Evolutionary conservation across 352 stramenopile genomes (phyloP), one percentile per base, ranked within the genome.

Genomic region (Phytophthora tentaculata): DNA sequence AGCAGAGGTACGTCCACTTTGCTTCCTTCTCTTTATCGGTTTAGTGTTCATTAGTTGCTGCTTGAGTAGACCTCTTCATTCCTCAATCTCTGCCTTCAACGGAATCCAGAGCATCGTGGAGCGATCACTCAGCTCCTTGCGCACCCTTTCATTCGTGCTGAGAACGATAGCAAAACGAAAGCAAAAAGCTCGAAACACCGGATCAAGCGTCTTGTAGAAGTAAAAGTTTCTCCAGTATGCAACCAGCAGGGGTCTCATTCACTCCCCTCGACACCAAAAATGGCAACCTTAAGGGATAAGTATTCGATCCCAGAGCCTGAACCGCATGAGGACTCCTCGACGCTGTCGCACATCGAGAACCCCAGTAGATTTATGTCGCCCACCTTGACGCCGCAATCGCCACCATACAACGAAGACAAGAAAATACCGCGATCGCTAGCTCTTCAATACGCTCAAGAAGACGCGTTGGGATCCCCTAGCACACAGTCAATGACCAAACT

Each of bases 71-170:
- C 81, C 3, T 58, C 69, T 5, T 81, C 72, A 1, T 94, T 94
- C 57, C 59, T 94, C 14, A 62, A 75, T 13, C 61, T 74, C 35
- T 94, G 86, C 54, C 68, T 94, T 9, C 86, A 91, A 32, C 84
- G 86, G 10, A 80, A 89, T 48, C 84, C 86, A 20, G 68, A 68
- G 17, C 72, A 97, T 19, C 83, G 97, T 44, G 92, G 95, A 5
- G 94, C 78, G 17, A 91, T 96, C 5, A 77, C 61, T 19, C 84
- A 97, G 56, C 77, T 99, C n/a, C 73, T 99, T 0, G 64, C 80
- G 3, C 92, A 98, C 64, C 81, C 84, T 5, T 99, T 99, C 70
- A 63, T 99, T 8, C 54, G 19, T 35, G 22, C 26, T 41, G 2
- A 41, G n/a, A 28, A 43, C 47, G 45, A 45, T 13, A 32, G 22